A percentile compares a stretch with the other conserved stretches of the same genome.
These are phyloP conservation scores for Neurospora tetraspora DNA, from an alignment of 495 filamentous ascomycete species.

Conservation along the genomic window DNA sequence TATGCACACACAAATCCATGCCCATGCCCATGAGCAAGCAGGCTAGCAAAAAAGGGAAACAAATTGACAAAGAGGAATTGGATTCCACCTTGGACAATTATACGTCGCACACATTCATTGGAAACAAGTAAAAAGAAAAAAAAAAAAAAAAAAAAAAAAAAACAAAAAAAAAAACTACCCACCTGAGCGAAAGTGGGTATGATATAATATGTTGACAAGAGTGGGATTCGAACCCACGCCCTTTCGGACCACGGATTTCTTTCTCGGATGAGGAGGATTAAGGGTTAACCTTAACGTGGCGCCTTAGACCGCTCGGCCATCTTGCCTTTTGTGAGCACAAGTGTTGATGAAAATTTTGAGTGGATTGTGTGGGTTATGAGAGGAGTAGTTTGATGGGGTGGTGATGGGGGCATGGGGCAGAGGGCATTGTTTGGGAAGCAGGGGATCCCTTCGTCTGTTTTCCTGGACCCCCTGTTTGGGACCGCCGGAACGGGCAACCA, in stretches of 20 bases:
- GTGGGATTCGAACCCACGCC: slow-evolving; percentile 10
- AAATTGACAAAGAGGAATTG: too few species aligned
- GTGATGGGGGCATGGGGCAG: background rate
- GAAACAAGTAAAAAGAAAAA: too few species aligned
- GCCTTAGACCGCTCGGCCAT: slow-evolving; percentile 19
- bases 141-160: background rate
- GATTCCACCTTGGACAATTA: too few species aligned
- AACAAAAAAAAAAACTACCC: background rate
- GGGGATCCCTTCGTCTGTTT: background rate
- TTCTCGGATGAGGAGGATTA: background rate
- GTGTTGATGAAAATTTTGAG: background rate
- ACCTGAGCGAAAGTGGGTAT: too few species aligned
- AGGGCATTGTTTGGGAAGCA: background rate
- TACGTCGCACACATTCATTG: too few species aligned
- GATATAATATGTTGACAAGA: background rate
- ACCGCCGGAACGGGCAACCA: too few species aligned
- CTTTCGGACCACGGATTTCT: background rate
- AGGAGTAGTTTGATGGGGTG: background rate
- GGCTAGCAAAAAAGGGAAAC: too few species aligned
- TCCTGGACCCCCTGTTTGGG: background rate
- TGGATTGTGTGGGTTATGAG: background rate
- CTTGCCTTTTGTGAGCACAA: background rate
- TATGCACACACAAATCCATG: too few species aligned
- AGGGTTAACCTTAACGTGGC: slow-evolving; percentile 18
- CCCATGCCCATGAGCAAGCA: too few species aligned